These are phyloP conservation scores for Circinella minor DNA, from an alignment of 371 early-diverging fungal species.

Conservation along the genomic window DNA sequence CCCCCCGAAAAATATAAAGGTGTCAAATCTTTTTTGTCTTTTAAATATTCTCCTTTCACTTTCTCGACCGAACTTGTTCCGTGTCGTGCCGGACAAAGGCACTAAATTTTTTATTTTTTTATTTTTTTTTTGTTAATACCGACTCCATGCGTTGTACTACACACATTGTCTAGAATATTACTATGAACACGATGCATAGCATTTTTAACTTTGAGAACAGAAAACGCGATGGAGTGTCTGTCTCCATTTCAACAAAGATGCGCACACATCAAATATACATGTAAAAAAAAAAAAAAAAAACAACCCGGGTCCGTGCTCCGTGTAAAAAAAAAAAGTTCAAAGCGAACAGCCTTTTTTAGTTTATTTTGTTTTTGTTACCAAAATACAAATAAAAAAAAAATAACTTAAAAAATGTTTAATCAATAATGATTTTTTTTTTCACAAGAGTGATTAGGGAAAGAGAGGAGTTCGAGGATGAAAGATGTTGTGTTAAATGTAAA, in stretches of 20 bases:
- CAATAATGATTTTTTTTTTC: too few relatives aligned
- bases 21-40: too few relatives aligned
- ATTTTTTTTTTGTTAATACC: background rate
- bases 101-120: background rate
- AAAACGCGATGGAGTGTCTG: background rate
- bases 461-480: too few relatives aligned
- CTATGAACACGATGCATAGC: constrained; percentile 1
- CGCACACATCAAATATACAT: background rate
- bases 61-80: background rate
- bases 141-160: constrained; percentile 6
- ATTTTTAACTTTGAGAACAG: background rate
- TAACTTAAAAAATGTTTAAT: too few relatives aligned
- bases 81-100: background rate
- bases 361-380: background rate
- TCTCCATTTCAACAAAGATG: background rate
- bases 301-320: constrained; percentile 4
- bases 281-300: background rate
- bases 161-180: background rate
- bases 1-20: too few relatives aligned
- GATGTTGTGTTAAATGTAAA: too few relatives aligned
- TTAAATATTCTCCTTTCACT: too few relatives aligned
- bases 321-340: background rate
- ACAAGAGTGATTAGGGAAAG: too few relatives aligned
- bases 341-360: background rate
- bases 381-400: background rate